Conservation (phyloP, 192 early-diverging fungal genomes). For the Coemansia sp. region DNA sequence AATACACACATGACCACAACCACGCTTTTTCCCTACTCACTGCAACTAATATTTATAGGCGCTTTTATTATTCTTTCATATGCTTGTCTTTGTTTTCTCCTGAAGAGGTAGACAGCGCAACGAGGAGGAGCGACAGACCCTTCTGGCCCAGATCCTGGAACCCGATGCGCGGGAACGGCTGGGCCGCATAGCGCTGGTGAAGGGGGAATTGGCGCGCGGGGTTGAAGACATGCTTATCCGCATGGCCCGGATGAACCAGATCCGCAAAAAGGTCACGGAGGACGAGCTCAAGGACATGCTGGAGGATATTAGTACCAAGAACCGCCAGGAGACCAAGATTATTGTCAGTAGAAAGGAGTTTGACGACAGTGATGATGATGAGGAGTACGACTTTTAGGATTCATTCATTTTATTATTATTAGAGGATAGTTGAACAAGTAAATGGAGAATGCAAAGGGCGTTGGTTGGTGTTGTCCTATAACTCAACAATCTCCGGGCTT, state of each 20-base stretch:
- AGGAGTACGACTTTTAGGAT: slow-evolving; percentile 37
- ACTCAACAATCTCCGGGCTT: not conserved
- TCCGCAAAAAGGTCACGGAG: slow-evolving; percentile 82
- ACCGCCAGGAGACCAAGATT: slow-evolving; percentile 31
- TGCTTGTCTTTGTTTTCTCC: not conserved
- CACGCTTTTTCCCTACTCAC: too few relatives aligned
- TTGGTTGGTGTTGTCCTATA: not conserved
- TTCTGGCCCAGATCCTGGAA: slow-evolving; percentile 82
- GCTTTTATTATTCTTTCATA: not conserved
- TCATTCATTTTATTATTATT: not conserved
- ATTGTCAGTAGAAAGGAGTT: slow-evolving; percentile 23
- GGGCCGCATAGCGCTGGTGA: slow-evolving; percentile 89
- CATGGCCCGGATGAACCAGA: slow-evolving; percentile 85
- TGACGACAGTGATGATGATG: slow-evolving; percentile 25
- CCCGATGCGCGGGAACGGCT: slow-evolving; percentile 80
- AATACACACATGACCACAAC: too few relatives aligned
- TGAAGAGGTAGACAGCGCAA: slow-evolving; percentile 46
- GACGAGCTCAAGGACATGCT: slow-evolving; percentile 83
- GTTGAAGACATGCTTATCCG: slow-evolving; percentile 83
- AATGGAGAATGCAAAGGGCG: too few relatives aligned
- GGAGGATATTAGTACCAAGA: slow-evolving; percentile 73
- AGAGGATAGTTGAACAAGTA: too few relatives aligned
- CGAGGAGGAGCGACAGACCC: slow-evolving; percentile 79
- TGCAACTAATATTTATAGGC: too few relatives aligned
- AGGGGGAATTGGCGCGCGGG: slow-evolving; percentile 71